Evolutionary conservation across 78 protist genomes (phyloP).

Genomic region (Chrysochromulina parva): DNA sequence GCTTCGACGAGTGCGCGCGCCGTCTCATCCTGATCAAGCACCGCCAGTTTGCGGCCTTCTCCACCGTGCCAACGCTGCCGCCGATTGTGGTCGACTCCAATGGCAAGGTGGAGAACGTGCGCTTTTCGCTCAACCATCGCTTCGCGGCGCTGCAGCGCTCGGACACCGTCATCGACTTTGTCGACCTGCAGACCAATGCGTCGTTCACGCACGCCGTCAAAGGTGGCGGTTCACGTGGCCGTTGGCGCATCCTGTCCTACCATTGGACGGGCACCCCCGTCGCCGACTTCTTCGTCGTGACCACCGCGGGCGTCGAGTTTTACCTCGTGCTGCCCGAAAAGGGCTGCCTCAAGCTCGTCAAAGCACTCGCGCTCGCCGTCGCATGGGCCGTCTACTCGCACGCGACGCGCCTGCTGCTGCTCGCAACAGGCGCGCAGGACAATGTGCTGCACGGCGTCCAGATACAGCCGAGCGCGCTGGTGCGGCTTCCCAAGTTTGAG

Average conservation of each 20-base stretch:
- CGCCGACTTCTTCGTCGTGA: background rate
- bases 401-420: background rate
- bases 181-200: background rate
- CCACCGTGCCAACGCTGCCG: too few species aligned
- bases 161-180: background rate
- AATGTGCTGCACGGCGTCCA: background rate
- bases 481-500: background rate
- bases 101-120: background rate
- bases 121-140: background rate
- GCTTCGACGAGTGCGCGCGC: background rate
- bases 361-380: background rate
- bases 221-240: background rate
- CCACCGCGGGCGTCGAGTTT: background rate
- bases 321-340: background rate
- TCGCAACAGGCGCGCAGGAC: slow-evolving; percentile 14
- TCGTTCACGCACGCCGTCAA: background rate
- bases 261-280: background rate
- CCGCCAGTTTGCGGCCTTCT: background rate
- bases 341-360: background rate
- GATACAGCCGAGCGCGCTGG: background rate
- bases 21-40: background rate
- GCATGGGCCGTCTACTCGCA: background rate
- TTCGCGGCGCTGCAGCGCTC: slow-evolving; percentile 9
- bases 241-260: background rate
- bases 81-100: background rate